These are phyloP conservation scores for Neurospora pannonica DNA, from an alignment of 495 filamentous ascomycete genomes.

Conservation along the genomic window DNA sequence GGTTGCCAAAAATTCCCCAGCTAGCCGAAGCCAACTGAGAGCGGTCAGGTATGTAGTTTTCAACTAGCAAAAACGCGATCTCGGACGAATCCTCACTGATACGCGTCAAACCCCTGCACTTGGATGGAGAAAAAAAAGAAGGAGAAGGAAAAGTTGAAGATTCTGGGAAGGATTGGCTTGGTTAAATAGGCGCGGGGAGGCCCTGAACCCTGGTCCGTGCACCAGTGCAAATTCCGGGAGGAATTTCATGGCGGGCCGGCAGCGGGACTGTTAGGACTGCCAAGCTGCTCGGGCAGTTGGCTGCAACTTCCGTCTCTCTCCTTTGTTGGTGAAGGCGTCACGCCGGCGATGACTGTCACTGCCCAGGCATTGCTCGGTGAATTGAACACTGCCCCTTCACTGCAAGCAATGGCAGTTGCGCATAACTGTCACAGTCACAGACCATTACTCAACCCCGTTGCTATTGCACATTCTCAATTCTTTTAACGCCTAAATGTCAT, in stretches of 20 bases:
- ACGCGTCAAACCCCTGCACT: slow-evolving; percentile 40
- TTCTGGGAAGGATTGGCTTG: background rate
- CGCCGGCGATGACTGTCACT: background rate
- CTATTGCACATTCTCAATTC: background rate
- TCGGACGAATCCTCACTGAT: slow-evolving; percentile 49
- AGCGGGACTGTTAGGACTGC: background rate
- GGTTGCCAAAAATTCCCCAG: slow-evolving; percentile 25
- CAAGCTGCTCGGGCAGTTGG: background rate
- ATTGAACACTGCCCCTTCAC: background rate
- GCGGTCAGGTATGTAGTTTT: slow-evolving; percentile 47
- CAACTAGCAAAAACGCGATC: slow-evolving; percentile 50
- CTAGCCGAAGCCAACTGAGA: slow-evolving; percentile 23
- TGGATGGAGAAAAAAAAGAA: slow-evolving; percentile 22
- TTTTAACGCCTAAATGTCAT: background rate
- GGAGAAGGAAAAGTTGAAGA: slow-evolving; percentile 6
- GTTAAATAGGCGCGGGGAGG: slow-evolving; percentile 6
- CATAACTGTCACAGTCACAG: background rate
- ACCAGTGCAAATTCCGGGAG: slow-evolving; percentile 9
- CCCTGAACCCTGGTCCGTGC: slow-evolving; percentile 12
- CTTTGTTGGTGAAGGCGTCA: background rate
- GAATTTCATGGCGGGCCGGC: background rate
- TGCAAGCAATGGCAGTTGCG: background rate
- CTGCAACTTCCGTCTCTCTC: background rate
- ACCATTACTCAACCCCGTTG: background rate
- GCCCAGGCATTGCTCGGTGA: background rate